phyloP scores from a whole-genome alignment of 2,329 filamentous ascomycete genomes.

The Fragosphaeria purpurea region DNA sequence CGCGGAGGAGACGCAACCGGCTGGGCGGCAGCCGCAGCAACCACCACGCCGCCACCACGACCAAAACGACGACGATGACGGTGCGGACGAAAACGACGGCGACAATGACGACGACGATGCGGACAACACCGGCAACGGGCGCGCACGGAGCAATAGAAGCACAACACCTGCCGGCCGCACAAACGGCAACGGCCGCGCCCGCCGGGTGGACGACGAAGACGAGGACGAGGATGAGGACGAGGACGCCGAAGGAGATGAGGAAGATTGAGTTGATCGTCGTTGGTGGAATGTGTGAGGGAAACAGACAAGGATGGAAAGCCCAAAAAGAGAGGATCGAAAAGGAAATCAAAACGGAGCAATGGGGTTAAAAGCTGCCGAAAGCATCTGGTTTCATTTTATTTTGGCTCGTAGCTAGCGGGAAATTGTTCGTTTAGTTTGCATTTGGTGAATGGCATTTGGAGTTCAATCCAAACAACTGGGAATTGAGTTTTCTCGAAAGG shows the following conservation, averaged over 20 bases:
- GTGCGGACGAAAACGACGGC: not conserved
- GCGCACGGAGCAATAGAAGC: not conserved
- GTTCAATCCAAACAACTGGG: no score
- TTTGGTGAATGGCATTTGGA: no score
- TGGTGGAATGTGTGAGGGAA: no score
- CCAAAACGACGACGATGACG: conserved; percentile 4
- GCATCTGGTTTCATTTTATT: no score
- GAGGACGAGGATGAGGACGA: conserved; percentile 19
- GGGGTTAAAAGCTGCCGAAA: no score
- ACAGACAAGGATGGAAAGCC: no score
- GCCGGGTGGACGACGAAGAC: conserved; percentile 8
- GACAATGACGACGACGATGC: not conserved
- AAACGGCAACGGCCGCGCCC: conserved; percentile 7
- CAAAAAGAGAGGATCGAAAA: not conserved
- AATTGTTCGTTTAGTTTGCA: no score
- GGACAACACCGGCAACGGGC: not conserved
- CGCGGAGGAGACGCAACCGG: conserved; percentile 16
- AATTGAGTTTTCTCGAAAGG: no score
- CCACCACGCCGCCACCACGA: conserved; percentile 2
- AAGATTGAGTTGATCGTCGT: conserved; percentile 21
- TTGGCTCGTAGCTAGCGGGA: no score
- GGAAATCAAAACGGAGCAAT: no score
- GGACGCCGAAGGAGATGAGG: conserved; percentile 39
- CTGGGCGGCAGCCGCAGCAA: conserved; percentile 13
- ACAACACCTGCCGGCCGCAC: conserved; percentile 3